Evolutionary conservation across 352 stramenopile species (phyloP).

Genomic region (Hyaloperonospora arabidopsidis): DNA sequence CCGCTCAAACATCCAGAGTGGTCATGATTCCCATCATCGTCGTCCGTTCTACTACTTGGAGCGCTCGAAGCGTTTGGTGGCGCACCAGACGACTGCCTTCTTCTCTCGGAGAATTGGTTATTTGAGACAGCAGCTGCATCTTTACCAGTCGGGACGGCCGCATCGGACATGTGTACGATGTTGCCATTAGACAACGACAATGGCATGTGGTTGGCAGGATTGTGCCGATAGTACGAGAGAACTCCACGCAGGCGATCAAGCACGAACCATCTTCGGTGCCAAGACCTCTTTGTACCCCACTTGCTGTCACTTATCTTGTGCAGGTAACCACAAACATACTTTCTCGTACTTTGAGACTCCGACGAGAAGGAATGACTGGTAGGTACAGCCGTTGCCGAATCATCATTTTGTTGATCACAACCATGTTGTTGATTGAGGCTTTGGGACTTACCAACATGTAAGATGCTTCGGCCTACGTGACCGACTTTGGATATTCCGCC

Average conservation of each 20-base stretch:
- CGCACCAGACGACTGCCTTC: slow-evolving; percentile 15
- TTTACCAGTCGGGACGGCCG: slow-evolving; percentile 22
- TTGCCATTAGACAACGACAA: slow-evolving; percentile 43
- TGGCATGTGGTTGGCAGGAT: slow-evolving; percentile 64
- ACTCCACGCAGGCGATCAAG: slow-evolving; percentile 64
- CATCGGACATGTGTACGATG: slow-evolving; percentile 65
- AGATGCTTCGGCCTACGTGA: slow-evolving; percentile 66
- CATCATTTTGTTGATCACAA: slow-evolving; percentile 16
- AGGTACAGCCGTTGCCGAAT: slow-evolving; percentile 26
- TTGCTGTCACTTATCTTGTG: slow-evolving; percentile 85
- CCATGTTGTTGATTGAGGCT: slow-evolving; percentile 12
- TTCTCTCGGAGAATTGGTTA: slow-evolving; percentile 11
- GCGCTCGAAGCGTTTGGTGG: neutral
- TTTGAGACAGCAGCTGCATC: neutral
- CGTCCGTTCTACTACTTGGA: slow-evolving; percentile 2
- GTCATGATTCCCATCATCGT: slow-evolving; percentile 5
- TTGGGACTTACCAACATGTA: slow-evolving; percentile 59
- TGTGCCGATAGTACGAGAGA: slow-evolving; percentile 77
- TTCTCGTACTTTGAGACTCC: slow-evolving; percentile 67
- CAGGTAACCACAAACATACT: slow-evolving; percentile 76
- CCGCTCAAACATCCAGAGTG: slow-evolving; percentile 3
- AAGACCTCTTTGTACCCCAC: slow-evolving; percentile 71
- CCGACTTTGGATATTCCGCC: slow-evolving; percentile 75
- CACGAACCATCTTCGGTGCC: slow-evolving; percentile 83
- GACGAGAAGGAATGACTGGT: slow-evolving; percentile 63